Evolutionary conservation across 805 yeast genomes (phyloP), one percentile per base, ranked within the genome.

Genomic region (Kluyveromyces nonfermentans): DNA sequence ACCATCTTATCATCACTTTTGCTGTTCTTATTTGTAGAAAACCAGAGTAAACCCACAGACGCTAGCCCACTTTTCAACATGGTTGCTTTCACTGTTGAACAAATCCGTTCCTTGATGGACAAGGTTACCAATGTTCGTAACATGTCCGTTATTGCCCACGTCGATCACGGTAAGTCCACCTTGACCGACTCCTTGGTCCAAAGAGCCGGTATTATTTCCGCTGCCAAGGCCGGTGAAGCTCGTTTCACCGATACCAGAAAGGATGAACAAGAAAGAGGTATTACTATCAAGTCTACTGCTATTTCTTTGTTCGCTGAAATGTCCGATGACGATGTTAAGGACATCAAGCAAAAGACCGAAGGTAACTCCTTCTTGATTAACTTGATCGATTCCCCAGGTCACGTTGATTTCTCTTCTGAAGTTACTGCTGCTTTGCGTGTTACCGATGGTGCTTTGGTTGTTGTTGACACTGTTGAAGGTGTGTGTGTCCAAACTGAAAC

Each of bases 141-240:
- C 94, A 93, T 90, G 95, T 90, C 97, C 75, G 98, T 90, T 74
- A 93, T 93, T 83, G 98, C 98, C 68, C 98, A 90, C 80, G 97
- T 90, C 85, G 98, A 90, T 82, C 98, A 93, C 81, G 98, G 98
- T 78, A 90, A 90, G 75, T 89, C 97, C 60, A 90, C 98, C 64
- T 82, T 90, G 74, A 90, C 98, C 74, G 98, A 90, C 76, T 93
- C 98, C 56, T 84, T 90, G 70, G 97, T 90, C 65, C 97, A 90
- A 79, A 84, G 83, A 68, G 98, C 98, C 61, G 98, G 98, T 87
- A 90, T 93, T 73, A 90, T 90, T 67, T 93, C 97, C 47, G 97
- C 98, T 66, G 97, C 96, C 67, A 87, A 87, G 78, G 98, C 98
- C 55, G 98, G 98, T 83, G 97, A 93, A 69, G 98, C 97, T 65